These are phyloP conservation scores for Candida nonsorbophila DNA, from an alignment of 805 yeast species.

Conservation along the genomic window DNA sequence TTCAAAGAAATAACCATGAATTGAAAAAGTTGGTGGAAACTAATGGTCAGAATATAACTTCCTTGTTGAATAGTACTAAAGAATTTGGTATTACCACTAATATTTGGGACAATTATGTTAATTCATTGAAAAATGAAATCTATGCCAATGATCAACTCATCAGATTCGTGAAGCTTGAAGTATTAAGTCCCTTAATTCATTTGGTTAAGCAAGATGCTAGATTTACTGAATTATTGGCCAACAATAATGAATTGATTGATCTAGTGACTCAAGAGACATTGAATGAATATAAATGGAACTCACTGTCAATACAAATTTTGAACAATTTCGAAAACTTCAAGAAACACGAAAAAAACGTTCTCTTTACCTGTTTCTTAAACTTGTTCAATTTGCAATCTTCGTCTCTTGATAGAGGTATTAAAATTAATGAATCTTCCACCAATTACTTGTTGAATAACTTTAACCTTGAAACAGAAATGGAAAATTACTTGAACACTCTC, in stretches of 20 bases:
- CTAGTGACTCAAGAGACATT: slow-evolving; percentile 12
- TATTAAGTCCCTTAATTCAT: slow-evolving; percentile 49
- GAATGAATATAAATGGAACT: slow-evolving; percentile 63
- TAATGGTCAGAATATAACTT: slow-evolving; percentile 2
- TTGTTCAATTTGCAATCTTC: slow-evolving; percentile 41
- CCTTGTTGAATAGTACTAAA: slow-evolving; percentile 14
- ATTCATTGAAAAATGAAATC: slow-evolving; percentile 41
- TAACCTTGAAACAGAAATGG: slow-evolving; percentile 33
- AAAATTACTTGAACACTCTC: slow-evolving; percentile 27
- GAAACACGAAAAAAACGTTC: slow-evolving; percentile 46
- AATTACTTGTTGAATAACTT: slow-evolving; percentile 53
- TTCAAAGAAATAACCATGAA: slow-evolving; percentile 42
- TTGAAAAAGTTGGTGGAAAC: slow-evolving; percentile 53
- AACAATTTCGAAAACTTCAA: slow-evolving; percentile 73
- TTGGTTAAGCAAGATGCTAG: slow-evolving; percentile 49
- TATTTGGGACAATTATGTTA: slow-evolving; percentile 6
- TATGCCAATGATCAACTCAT: slow-evolving; percentile 46
- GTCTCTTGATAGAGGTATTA: slow-evolving; percentile 16
- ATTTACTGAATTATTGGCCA: slow-evolving; percentile 52
- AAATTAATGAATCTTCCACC: slow-evolving; percentile 55
- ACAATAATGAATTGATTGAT: slow-evolving; percentile 39
- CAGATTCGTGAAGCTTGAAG: slow-evolving; percentile 45
- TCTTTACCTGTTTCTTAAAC: slow-evolving; percentile 61
- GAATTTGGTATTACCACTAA: slow-evolving; percentile 35
- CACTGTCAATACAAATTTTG: slow-evolving; percentile 71